Percentiles rank a stretch among this genome's conserved stretches.
Evolutionary conservation across 2,329 filamentous ascomycete species (phyloP).

Genomic region (Trichoderma gracile): DNA sequence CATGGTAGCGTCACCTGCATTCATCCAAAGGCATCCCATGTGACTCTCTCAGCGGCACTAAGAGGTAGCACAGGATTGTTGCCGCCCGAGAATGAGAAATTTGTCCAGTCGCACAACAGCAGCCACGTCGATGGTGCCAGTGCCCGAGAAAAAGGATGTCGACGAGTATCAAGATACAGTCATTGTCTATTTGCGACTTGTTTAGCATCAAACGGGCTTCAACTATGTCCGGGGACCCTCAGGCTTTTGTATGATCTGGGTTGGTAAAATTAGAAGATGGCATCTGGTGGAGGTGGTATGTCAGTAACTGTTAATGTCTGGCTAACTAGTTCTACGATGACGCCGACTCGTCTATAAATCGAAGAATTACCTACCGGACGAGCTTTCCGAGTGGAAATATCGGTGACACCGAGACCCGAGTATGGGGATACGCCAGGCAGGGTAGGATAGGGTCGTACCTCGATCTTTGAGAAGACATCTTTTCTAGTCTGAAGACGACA

Average conservation of each 20-base stretch:
- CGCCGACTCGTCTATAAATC: too few relatives aligned
- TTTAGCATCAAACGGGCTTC: neutral
- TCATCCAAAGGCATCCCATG: neutral
- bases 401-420: too few relatives aligned
- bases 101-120: constrained; percentile 2
- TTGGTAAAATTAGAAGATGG: neutral
- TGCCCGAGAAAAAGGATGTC: neutral
- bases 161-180: neutral
- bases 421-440: too few relatives aligned
- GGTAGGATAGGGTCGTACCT: too few relatives aligned
- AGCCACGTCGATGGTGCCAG: neutral
- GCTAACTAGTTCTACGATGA: too few relatives aligned
- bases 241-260: neutral
- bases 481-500: too few relatives aligned
- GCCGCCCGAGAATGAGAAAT: neutral
- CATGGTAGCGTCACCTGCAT: neutral
- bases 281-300: too few relatives aligned
- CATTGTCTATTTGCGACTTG: neutral
- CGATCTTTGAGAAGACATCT: too few relatives aligned
- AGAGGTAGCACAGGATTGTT: neutral
- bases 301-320: neutral
- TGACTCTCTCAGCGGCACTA: neutral
- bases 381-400: too few relatives aligned
- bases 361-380: too few relatives aligned
- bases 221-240: too few relatives aligned